Base-by-base conservation (phyloP, 2,329 filamentous ascomycete genomes). In the Trichoderma hamatum region DNA sequence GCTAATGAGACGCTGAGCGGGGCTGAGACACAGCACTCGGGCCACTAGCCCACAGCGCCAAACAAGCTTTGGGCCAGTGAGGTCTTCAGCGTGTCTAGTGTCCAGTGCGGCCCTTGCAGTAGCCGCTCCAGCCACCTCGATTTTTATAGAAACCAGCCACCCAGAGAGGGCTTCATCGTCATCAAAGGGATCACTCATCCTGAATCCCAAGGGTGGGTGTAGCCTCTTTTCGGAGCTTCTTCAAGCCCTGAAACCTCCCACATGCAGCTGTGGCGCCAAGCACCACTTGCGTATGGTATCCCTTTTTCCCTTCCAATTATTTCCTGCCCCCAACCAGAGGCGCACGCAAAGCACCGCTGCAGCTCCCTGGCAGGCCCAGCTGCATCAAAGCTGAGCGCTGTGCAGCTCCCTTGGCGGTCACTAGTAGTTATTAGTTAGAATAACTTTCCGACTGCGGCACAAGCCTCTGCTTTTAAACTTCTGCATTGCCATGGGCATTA, bases 81-180 rank as follows among this genome's bases (percentile, higher is more conserved):
- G 60, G 26, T 51, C 28, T 46, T 51, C 54, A 67, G 62, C 51
- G 24, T 32, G 62, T 43, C 24, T 26, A 52, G 30, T 36, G 64
- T 51, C 56, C 26, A 13, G 24, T 21, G 24, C 19, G 58, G 59
- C 59, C 67, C 67, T 69, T 69, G 67, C 67, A 69, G 59, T 69
- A 69, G 68, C 56, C 55, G 46, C 75, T 70, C 77, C 77, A 79
- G 77, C 76, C 76, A 73, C 77, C 74, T 72, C 70, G 73, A 76
- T 79, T 78, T 72, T 71, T 19, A 43, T 9, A 71, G 71, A 54
- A 71, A 62, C 70, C 69, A 68, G 55, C 46, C 60, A 63, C 62
- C 64, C 58, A 63, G 43, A 55, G 34, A 43, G 28, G 6, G 16
- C 39, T 43, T 9, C 39, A 54, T 26, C 63, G 56, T 66, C 36